Conservation (phyloP, 441 rosid species). For the Flueggea neowawraea region DNA sequence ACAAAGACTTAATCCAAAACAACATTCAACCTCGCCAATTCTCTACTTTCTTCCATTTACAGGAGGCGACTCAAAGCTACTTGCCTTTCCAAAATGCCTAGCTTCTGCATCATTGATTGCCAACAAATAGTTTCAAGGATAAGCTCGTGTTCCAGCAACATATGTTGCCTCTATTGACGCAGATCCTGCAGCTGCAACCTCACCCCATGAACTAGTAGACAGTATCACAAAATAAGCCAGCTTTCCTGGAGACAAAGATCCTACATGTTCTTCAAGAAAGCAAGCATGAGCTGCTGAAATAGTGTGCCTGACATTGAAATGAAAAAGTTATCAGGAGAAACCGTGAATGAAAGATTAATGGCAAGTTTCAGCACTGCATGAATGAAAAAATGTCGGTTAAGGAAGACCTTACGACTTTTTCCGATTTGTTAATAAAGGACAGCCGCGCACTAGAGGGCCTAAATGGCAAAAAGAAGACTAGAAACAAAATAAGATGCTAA, state of each 20-base stretch:
- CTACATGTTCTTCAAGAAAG: conserved; percentile 66
- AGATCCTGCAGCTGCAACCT: conserved; percentile 44
- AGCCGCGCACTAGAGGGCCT: too few relatives aligned
- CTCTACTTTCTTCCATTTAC: too few relatives aligned
- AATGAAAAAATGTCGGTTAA: too few relatives aligned
- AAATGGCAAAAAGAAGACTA: too few relatives aligned
- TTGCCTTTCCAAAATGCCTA: too few relatives aligned
- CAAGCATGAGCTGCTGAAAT: conserved; percentile 80
- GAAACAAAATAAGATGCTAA: too few relatives aligned
- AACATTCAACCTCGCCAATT: too few relatives aligned
- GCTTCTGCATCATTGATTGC: not conserved
- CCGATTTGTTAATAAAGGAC: too few relatives aligned
- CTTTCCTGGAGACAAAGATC: conserved; percentile 70
- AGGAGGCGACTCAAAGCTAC: too few relatives aligned
- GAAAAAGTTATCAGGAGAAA: not conserved
- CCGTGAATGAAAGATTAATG: not conserved
- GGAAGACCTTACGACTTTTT: too few relatives aligned
- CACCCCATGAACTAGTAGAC: conserved; percentile 59
- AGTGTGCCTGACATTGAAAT: conserved; percentile 55
- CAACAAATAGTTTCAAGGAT: conserved; percentile 29
- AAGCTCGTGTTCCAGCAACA: conserved; percentile 55
- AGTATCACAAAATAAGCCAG: conserved; percentile 79
- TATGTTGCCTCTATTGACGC: conserved; percentile 64
- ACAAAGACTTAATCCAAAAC: too few relatives aligned
- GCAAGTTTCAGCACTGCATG: too few relatives aligned